phyloP scores from a whole-genome alignment of 805 yeast genomes.

The Metschnikowia kunwiensis region DNA sequence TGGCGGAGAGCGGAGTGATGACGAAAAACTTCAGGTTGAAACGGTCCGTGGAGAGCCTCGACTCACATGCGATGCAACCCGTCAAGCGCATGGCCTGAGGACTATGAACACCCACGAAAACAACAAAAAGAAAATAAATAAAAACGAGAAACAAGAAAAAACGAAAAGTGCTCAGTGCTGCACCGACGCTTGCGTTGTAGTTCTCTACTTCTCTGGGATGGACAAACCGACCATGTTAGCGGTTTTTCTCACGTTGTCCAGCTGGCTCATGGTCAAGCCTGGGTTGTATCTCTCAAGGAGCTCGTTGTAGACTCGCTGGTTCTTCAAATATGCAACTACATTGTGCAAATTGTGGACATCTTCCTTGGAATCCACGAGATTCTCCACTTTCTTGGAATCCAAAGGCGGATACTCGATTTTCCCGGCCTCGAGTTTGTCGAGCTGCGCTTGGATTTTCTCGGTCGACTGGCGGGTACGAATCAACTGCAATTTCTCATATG shows the following conservation, averaged over 20 bases:
- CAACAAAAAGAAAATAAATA: too few relatives aligned
- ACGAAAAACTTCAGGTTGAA: constrained; percentile 30
- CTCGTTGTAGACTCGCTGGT: constrained; percentile 75
- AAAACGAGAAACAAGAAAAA: too few relatives aligned
- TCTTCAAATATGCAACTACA: constrained; percentile 56
- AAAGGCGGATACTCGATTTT: constrained; percentile 14
- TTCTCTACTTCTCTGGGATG: constrained; percentile 41
- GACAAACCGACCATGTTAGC: constrained; percentile 85
- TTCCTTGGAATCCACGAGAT: constrained; percentile 10
- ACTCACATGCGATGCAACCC: constrained; percentile 2
- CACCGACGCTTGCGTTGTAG: too few relatives aligned
- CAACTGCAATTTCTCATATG: constrained; percentile 47
- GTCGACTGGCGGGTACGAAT: constrained; percentile 35
- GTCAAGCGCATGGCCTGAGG: constrained; percentile 10
- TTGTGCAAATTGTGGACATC: constrained; percentile 47
- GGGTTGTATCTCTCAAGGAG: constrained; percentile 85
- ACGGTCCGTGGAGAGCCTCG: constrained; percentile 17
- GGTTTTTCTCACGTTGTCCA: constrained; percentile 72
- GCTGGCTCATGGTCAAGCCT: constrained; percentile 71
- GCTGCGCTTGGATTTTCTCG: constrained; percentile 31
- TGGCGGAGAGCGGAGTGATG: constrained; percentile 22
- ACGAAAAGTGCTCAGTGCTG: too few relatives aligned
- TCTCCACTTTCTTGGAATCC: constrained; percentile 2
- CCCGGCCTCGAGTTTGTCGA: constrained; percentile 23
- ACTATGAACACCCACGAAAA: neutral